Percentiles rank a stretch among this genome's conserved stretches.
Evolutionary conservation across 2,329 filamentous ascomycete species (phyloP).

Genomic region (Pseudogymnoascus sp.): DNA sequence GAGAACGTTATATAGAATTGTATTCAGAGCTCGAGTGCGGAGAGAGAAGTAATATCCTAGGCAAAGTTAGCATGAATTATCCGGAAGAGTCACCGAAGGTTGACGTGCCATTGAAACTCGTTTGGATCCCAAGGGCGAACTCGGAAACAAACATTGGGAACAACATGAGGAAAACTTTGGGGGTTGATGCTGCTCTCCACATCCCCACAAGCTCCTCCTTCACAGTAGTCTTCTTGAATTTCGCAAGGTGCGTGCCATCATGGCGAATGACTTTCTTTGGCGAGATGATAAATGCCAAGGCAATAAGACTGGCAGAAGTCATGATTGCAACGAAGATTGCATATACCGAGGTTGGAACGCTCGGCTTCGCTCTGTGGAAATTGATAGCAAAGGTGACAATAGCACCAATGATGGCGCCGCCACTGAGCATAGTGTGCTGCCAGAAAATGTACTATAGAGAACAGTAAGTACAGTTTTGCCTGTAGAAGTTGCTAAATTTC

Average conservation of each 20-base stretch:
- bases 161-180: conserved; percentile 13
- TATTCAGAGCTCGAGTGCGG: conserved; percentile 15
- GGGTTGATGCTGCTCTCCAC: conserved; percentile 9
- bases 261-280: conserved; percentile 19
- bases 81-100: background rate
- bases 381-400: conserved; percentile 13
- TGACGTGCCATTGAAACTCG: conserved; percentile 11
- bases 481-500: background rate
- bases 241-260: conserved; percentile 13
- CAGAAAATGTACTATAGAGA: conserved; percentile 2
- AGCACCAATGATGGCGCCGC: conserved; percentile 13
- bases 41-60: conserved; percentile 15
- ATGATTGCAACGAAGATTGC: conserved; percentile 16
- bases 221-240: conserved; percentile 14
- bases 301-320: conserved; percentile 12
- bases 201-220: conserved; percentile 13
- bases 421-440: conserved; percentile 9
- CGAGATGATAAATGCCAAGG: conserved; percentile 17
- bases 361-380: background rate
- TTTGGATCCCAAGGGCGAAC: conserved; percentile 12
- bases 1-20: conserved; percentile 12
- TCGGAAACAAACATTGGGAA: conserved; percentile 16
- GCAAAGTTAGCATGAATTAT: background rate
- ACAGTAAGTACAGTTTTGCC: conserved; percentile 6
- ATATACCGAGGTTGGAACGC: conserved; percentile 14